Percentiles rank a stretch among this genome's conserved stretches.
These are phyloP conservation scores for Trichomonas tenax DNA, from an alignment of 208 protist species.

Conservation along the genomic window DNA sequence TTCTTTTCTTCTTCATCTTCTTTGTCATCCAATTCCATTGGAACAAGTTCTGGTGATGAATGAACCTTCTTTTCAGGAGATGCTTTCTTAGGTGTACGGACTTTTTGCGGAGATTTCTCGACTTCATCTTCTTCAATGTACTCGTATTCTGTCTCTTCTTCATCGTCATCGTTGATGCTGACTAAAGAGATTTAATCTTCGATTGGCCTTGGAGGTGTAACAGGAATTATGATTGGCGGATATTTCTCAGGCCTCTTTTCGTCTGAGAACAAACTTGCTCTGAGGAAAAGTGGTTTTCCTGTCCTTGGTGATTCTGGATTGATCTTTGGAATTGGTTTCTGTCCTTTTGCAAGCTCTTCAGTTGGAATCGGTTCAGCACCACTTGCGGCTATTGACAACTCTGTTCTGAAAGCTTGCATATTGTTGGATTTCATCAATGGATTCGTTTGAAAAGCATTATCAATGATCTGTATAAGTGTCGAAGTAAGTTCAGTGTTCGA, in stretches of 20 bases:
- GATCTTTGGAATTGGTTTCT: background rate
- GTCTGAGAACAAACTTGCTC: background rate
- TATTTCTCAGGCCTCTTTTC: background rate
- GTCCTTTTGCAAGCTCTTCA: background rate
- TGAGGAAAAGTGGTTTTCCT: background rate
- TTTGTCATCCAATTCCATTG: background rate
- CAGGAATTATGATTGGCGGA: background rate
- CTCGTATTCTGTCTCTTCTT: background rate
- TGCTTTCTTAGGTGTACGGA: background rate
- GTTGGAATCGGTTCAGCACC: background rate
- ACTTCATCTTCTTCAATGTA: background rate
- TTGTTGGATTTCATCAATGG: background rate
- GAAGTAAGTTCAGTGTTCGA: background rate
- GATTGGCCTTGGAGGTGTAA: background rate
- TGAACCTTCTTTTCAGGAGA: background rate
- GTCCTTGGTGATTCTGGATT: background rate
- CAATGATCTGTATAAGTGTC: background rate
- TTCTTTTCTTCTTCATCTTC: too few relatives aligned
- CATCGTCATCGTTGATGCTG: background rate
- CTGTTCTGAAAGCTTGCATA: background rate
- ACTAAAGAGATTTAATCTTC: too few relatives aligned
- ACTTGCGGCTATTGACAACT: background rate
- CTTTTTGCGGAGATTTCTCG: too few relatives aligned
- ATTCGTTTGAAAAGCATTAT: background rate
- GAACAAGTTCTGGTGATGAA: background rate